These are phyloP conservation scores for Byssothecium circinans DNA, from an alignment of 2,329 filamentous ascomycete species.

Conservation along the genomic window DNA sequence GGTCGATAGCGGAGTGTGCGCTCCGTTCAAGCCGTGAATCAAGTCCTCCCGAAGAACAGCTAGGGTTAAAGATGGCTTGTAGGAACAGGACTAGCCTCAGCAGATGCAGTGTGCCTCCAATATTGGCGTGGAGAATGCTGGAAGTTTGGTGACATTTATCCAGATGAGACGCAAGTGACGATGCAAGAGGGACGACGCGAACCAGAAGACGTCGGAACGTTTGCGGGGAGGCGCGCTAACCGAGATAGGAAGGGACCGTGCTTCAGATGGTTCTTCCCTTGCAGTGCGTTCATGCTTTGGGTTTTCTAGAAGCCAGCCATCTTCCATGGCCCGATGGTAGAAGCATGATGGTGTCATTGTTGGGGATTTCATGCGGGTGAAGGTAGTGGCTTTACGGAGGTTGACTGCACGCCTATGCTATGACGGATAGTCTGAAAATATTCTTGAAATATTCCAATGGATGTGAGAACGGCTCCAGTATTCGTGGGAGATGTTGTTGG, in stretches of 20 bases:
- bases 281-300: conserved; percentile 12
- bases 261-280: conserved; percentile 1
- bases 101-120: too few species aligned
- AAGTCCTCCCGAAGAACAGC: too few species aligned
- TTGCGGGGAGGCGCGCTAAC: conserved; percentile 22
- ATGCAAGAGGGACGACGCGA: conserved; percentile 3
- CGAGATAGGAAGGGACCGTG: conserved; percentile 2
- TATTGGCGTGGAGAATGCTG: not conserved
- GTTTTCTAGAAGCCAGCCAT: conserved; percentile 9
- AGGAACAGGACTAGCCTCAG: too few species aligned
- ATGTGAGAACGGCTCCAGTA: too few species aligned
- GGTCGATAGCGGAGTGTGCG: conserved; percentile 5
- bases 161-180: conserved; percentile 4
- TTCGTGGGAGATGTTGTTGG: too few species aligned
- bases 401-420: conserved; percentile 10
- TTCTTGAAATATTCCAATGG: too few species aligned
- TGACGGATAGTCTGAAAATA: not conserved
- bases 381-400: conserved; percentile 7
- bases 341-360: conserved; percentile 13
- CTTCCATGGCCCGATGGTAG: conserved; percentile 4
- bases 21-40: conserved; percentile 7
- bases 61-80: too few species aligned
- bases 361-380: conserved; percentile 15
- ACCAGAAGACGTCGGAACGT: not conserved
- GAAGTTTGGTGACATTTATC: conserved; percentile 13